These are phyloP conservation scores for Nicotiana noctiflora DNA, from an alignment of 257 asterid species.

Conservation along the genomic window DNA sequence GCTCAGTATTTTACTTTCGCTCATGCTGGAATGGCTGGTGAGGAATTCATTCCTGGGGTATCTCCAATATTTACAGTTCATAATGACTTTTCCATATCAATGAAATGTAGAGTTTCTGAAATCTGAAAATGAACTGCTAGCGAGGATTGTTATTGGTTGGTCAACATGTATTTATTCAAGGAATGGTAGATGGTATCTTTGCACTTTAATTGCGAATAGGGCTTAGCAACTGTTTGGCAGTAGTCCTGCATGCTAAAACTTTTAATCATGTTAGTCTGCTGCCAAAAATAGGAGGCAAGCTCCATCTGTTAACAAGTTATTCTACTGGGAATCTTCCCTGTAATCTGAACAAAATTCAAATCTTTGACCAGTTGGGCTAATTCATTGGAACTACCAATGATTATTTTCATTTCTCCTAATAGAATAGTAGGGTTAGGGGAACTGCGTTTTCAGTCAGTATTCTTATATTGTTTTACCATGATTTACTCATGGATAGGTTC, in stretches of 20 bases:
- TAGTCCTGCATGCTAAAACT: neutral
- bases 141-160: neutral
- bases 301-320: neutral
- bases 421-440: neutral
- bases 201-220: neutral
- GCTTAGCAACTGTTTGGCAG: neutral
- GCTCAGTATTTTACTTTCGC: neutral
- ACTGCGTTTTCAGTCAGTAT: neutral
- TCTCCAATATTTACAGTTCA: neutral
- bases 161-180: neutral
- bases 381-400: neutral
- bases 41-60: constrained; percentile 1
- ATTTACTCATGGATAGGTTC: neutral
- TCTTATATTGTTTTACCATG: neutral
- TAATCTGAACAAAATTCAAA: neutral
- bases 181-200: neutral
- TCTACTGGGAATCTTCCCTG: neutral
- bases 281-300: neutral
- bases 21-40: neutral
- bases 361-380: neutral
- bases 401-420: neutral
- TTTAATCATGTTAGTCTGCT: neutral
- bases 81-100: neutral
- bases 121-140: neutral
- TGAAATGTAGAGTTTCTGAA: neutral